These are phyloP conservation scores for Oropetium thomaeum DNA, from an alignment of 176 grass and related monocot genomes.

Conservation along the genomic window DNA sequence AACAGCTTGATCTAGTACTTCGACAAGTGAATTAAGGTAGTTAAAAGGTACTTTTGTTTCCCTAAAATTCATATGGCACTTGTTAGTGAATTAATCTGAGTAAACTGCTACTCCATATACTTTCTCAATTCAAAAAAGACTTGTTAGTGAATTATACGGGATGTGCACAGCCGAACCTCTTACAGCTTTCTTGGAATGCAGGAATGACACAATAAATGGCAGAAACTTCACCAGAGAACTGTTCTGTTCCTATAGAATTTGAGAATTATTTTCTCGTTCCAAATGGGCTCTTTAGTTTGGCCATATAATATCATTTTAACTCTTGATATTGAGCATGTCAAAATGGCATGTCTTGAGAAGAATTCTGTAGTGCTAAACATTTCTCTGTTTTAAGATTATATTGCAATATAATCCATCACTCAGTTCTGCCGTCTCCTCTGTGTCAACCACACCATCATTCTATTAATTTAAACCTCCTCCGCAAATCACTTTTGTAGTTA, in stretches of 20 bases:
- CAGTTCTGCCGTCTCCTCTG: too few species aligned
- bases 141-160: too few species aligned
- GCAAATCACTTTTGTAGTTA: too few species aligned
- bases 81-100: neutral
- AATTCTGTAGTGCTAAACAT: neutral
- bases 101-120: neutral
- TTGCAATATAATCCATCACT: too few species aligned
- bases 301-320: neutral
- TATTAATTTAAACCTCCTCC: too few species aligned
- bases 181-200: neutral
- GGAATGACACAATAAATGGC: neutral
- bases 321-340: neutral
- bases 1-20: conserved; percentile 14
- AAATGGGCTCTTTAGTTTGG: neutral
- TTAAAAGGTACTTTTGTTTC: conserved; percentile 22
- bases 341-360: neutral
- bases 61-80: neutral
- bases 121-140: neutral
- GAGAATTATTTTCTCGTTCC: neutral
- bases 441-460: too few species aligned
- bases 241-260: neutral
- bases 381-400: neutral
- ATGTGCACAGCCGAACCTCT: neutral
- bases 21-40: conserved; percentile 13
- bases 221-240: neutral